Percentiles rank a stretch among this genome's conserved stretches.
These are phyloP conservation scores for Gossypium schwendimanii DNA, from an alignment of 441 rosid genomes.

Conservation along the genomic window DNA sequence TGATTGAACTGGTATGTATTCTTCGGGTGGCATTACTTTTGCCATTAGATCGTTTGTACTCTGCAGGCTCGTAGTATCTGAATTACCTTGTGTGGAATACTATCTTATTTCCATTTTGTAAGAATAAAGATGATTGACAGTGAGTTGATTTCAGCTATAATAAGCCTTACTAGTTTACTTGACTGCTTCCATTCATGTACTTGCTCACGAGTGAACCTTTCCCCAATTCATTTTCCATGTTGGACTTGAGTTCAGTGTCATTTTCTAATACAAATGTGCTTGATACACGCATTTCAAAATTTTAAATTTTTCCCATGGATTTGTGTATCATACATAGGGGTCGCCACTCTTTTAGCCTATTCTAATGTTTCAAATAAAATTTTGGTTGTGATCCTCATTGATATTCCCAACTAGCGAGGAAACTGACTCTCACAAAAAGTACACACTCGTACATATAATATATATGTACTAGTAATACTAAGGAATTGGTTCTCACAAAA, in stretches of 20 bases:
- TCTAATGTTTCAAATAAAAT: no score
- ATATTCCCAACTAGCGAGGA: no score
- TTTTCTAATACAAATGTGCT: background rate
- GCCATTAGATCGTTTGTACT: background rate
- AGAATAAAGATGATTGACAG: background rate
- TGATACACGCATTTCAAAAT: background rate
- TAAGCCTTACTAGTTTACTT: background rate
- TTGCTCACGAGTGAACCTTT: background rate
- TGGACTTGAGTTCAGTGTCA: background rate
- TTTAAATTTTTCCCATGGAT: background rate
- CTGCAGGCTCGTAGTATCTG: background rate
- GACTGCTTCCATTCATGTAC: background rate
- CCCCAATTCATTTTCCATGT: background rate
- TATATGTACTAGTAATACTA: no score
- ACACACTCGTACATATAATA: no score
- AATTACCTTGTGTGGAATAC: background rate
- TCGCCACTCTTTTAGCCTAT: no score
- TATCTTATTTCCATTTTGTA: background rate
- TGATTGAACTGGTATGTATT: conserved; percentile 2
- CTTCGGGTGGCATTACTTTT: background rate
- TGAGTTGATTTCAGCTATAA: background rate
- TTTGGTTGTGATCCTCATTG: no score
- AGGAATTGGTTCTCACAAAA: no score
- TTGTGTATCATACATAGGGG: no score
- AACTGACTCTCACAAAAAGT: no score